Base-by-base conservation (phyloP, 2,329 filamentous ascomycete genomes). In the Dendrostoma leiphaemia region DNA sequence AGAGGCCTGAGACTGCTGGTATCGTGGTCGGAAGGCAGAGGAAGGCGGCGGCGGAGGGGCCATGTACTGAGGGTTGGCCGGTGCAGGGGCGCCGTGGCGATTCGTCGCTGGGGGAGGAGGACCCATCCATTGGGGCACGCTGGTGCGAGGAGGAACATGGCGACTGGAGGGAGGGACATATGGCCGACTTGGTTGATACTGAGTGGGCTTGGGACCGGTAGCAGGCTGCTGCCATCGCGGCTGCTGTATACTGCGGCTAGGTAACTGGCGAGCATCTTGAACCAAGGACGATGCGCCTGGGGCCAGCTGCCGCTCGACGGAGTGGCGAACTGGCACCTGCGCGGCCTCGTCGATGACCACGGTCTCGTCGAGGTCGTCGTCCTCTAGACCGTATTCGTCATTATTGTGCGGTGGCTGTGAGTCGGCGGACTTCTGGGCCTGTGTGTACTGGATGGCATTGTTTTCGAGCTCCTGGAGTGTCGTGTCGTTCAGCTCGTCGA, bases 391-490 rank as follows among this genome's bases (percentile, higher is more conserved):
- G 41, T 73, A 72, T 21, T 74, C 68, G 17, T 67, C 67, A 48
- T 64, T 50, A 48, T 62, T 51, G 46, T 64, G 59, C 51, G 63
- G 61, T 3, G 62, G 31, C 31, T 69, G 66, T 23, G 64, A 63
- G 50, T 66, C 61, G n/a, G 21, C 54, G 0, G 58, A 40, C 50
- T 64, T 65, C 41, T 70, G 74, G 31, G 72, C 74, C 61, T 85
- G 82, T 4, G 84, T 86, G 60, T 78, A 78, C 60, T 80, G 79
- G 59, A 86, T 82, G 35, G 84, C 84, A 63, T 80, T 79, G 62
- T 80, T 79, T 64, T 88, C 85, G 58, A 88, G 79, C 64, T 86
- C 82, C 61, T 82, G 75, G 3, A 88, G 71, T 44, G 74, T 74
- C 59, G 78, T 77, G 58, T 78, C 74, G 59, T 83, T 80, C 38